Evolutionary conservation across 202 grass and related monocot species (phyloP), one percentile per base, ranked within the genome.

Genomic region (Carex arenaria): DNA sequence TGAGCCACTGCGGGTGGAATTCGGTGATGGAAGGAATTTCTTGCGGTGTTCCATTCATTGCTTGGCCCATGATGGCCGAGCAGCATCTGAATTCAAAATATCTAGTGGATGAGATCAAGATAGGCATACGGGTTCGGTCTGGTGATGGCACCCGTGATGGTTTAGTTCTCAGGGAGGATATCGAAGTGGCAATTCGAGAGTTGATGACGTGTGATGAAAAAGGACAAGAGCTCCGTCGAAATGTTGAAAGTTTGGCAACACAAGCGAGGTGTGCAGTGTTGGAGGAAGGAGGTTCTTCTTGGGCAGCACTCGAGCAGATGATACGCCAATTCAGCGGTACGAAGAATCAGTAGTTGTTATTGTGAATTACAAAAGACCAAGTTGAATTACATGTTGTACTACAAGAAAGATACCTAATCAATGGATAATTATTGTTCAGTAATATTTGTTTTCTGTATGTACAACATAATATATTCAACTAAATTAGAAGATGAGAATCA

Each of bases 1-100:
- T 93, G 67, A 93, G 67, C 0, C 93, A 93, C 18, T 88, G 81
- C 9, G 90, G 90, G 0, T 94, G 90, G 90, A 94, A 95, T 76
- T 93, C 89, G 1, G 65, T 90, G 19, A 61, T 90, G 0, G 90
- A 93, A 84, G 75, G 86, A 10, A 80, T 93, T 5, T 2, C 54
- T 0, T 68, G 77, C 7, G 78, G 81, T 5, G 88, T 93, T 43
- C 88, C 91, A 0, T 45, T 90, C 1, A 82, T 87, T 0, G 61
- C 82, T 0, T 88, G 86, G 88, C 91, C 91, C 0, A 88, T 93
- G 88, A 78, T 88, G 11, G 86, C 84, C 0, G 88, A 93, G 2
- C 86, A 93, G 30, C 61, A 78, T 10, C 43, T 87, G 10, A 93
- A 93, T 26, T 81, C 88, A 0, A 80, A 2, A 11, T 79, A 86